Evolutionary conservation across 176 grass and related monocot species (phyloP), one percentile per base, ranked within the genome.

Genomic region (Oryza rufipogon): DNA sequence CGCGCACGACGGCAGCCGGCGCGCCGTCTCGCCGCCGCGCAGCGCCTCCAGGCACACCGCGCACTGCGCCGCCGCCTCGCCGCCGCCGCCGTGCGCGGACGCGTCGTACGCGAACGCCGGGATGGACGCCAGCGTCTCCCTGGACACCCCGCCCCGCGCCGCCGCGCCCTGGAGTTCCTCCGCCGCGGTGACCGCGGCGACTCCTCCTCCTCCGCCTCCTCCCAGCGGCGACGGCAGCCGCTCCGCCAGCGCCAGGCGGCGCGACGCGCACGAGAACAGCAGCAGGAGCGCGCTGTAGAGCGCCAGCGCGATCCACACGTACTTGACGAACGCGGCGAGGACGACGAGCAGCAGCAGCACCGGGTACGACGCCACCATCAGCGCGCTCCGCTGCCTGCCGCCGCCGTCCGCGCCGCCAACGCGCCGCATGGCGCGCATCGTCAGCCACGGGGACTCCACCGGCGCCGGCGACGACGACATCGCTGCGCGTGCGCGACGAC

Each of bases 1-100:
- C 70, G 49, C 68, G 80, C 94, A 97, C 44, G 64, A 64, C 11
- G 91, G 87, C 68, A 97, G 73, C 80, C 54, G 71, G 8, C 85
- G 75, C 39, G 63, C 81, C 28, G n/a, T 13, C 58, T 94, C 90
- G 13, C 86, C 88, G 23, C 78, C 36, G 3, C 47, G 54, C 20
- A 94, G n/a, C 12, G 61, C 23, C 79, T 93, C 87, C 16, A 94
- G 60, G 89, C 94, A 94, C 80, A 97, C 78, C n/a, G 87, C 30
- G 42, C 92, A 94, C 56, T 77, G 71, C 20, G 42, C 41, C 33
- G 58, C 58, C 58, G 58, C 58, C n/a, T 80, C 82, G 3, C 61
- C 80, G 4, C 14, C 42, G 7, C 41, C 41, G 42, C 42, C 39
- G 39, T 9, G 39, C 13, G 15, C 49, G 3, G 3, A n/a, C 0